Conservation (phyloP, 768 basidiomycete genomes). For the Termitomyces sp. region DNA sequence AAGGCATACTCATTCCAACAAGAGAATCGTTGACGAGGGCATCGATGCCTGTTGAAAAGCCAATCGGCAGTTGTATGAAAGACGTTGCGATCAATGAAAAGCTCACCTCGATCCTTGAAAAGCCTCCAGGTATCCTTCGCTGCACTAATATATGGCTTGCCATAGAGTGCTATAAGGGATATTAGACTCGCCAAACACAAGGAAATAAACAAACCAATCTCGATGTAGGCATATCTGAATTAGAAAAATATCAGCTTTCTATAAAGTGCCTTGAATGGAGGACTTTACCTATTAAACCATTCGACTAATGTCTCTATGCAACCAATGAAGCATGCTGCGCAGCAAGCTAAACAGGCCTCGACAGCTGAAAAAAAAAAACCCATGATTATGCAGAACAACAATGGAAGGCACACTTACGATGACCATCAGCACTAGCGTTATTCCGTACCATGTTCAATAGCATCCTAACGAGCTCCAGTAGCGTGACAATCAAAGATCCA, state of each 20-base stretch:
- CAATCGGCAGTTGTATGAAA: constrained; percentile 15
- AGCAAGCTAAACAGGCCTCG: constrained; percentile 70
- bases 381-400: background rate
- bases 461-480: constrained; percentile 65
- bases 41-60: constrained; percentile 46
- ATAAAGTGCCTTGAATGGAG: background rate
- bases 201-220: constrained; percentile 50
- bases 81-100: constrained; percentile 3
- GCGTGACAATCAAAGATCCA: constrained; percentile 77
- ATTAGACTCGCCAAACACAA: background rate
- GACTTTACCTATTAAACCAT: constrained; percentile 69
- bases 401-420: constrained; percentile 44
- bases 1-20: constrained; percentile 63
- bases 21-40: constrained; percentile 81
- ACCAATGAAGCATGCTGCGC: constrained; percentile 73
- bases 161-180: constrained; percentile 60
- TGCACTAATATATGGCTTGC: constrained; percentile 75
- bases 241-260: background rate
- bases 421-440: constrained; percentile 57
- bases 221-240: constrained; percentile 71
- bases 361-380: constrained; percentile 41
- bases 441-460: constrained; percentile 54
- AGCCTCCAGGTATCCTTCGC: constrained; percentile 83
- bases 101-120: constrained; percentile 62
- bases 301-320: constrained; percentile 64